Evolutionary conservation across 768 basidiomycete genomes (phyloP), one percentile per base, ranked within the genome.

Genomic region (Candolleomyces efflorescens): DNA sequence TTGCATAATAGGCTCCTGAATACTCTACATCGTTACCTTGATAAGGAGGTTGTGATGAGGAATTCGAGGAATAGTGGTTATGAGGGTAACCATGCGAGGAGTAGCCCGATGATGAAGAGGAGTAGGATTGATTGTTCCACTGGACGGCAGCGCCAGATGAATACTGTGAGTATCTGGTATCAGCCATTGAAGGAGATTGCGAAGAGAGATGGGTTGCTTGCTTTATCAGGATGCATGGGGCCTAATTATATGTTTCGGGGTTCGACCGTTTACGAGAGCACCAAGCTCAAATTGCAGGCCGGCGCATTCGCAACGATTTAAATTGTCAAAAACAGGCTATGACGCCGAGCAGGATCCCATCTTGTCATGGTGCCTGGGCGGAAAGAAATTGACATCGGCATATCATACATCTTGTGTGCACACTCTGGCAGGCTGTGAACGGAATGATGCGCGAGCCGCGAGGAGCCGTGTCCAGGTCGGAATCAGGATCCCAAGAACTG

Each of bases 341-440:
- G 58, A 59, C 58, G 58, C 58, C 46, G 27, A 47, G 58, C 50
- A 62, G 43, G 43, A 59, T 58, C 48, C 45, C 41, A 53, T 59
- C 56, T 59, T 53, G 64, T 32, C 32, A 32, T 11, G 32, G 32
- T 63, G 61, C 64, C 65, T 65, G 62, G 60, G 48, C 58, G 52
- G 47, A 60, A 59, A 49, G 53, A 52, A 52, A 20, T 58, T 58
- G 58, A 59, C 45, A 59, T 58, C 56, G 56, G 56, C 56, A 58
- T 50, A 58, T 54, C 44, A 47, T 46, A 55, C 54, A 49, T 52
- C 44, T 57, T 45, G 53, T 45, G 32, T 32, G 32, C 27, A 3
- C 32, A 32, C 32, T 7, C 32, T 54, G 47, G 58, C 53, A 53
- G 56, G 50, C 56, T 52, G 49, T 58, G 56, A 53, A 32, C n/a